These are phyloP conservation scores for Trichoderma atroviride DNA, from an alignment of 2,329 filamentous ascomycete species.

Conservation along the genomic window DNA sequence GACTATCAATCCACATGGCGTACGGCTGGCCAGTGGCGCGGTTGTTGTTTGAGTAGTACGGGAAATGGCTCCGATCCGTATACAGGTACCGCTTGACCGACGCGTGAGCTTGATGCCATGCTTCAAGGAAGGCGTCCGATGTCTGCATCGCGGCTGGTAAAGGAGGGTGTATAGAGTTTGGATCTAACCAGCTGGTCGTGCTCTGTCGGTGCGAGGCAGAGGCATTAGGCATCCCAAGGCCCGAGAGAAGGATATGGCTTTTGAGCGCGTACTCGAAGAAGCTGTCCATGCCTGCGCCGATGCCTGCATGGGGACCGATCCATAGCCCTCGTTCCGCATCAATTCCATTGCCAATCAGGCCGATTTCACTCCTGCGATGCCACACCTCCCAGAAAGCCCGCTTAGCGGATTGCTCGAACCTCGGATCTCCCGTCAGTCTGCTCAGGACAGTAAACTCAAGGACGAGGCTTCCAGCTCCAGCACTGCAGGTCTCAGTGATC, in stretches of 20 bases:
- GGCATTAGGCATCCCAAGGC: constrained; percentile 61
- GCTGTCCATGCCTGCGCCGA: constrained; percentile 94
- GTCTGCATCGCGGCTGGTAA: constrained; percentile 68
- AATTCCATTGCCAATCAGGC: constrained; percentile 86
- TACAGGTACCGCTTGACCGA: constrained; percentile 93
- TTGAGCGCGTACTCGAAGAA: constrained; percentile 99
- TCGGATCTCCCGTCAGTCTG: constrained; percentile 78
- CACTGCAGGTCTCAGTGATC: constrained; percentile 94
- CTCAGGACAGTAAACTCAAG: constrained; percentile 92
- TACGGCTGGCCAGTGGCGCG: constrained; percentile 83
- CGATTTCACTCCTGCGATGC: constrained; percentile 80
- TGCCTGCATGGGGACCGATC: constrained; percentile 87
- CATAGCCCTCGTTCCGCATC: constrained; percentile 89
- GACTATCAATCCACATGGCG: constrained; percentile 93
- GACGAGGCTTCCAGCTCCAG: constrained; percentile 92
- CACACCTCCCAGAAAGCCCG: constrained; percentile 98
- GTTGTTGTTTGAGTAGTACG: constrained; percentile 91
- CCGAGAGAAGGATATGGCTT: constrained; percentile 86
- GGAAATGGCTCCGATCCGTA: constrained; percentile 73
- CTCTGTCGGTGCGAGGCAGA: constrained; percentile 46
- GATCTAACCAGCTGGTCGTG: constrained; percentile 58
- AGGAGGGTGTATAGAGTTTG: constrained; percentile 63
- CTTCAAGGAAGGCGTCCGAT: constrained; percentile 74
- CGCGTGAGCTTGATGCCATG: constrained; percentile 83
- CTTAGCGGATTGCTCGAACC: constrained; percentile 90